A percentile compares a stretch with the other conserved stretches of the same genome.
Conservation (phyloP, 1,284 basidiomycete genomes). For the Termitomyces sp. region DNA sequence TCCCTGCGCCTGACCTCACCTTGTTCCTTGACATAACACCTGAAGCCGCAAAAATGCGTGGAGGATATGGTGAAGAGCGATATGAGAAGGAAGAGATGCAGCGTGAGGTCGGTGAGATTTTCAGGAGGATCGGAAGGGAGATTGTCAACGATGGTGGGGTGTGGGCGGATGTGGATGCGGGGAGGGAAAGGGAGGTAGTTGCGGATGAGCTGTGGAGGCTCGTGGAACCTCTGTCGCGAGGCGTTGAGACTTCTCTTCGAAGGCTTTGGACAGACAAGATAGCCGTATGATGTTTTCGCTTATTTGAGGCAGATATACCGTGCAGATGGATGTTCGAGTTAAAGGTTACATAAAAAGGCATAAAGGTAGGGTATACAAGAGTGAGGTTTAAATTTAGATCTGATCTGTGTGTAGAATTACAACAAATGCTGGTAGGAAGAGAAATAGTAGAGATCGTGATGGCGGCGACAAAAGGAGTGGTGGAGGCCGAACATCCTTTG, state of each 20-base stretch:
- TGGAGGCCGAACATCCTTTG: not conserved
- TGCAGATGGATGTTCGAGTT: not conserved
- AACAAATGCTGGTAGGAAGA: constrained; percentile 11
- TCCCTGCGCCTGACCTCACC: constrained; percentile 86
- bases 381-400: constrained; percentile 5
- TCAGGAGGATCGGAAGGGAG: constrained; percentile 58
- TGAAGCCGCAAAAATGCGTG: constrained; percentile 65
- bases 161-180: constrained; percentile 15
- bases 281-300: not conserved
- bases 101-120: constrained; percentile 58
- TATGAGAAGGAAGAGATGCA: constrained; percentile 84
- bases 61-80: constrained; percentile 87
- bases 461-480: not conserved
- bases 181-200: constrained; percentile 44
- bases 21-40: constrained; percentile 85
- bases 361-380: constrained; percentile 4
- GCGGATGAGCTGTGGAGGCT: constrained; percentile 51
- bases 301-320: not conserved
- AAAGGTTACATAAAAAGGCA: not conserved
- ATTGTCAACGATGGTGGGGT: constrained; percentile 29
- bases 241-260: constrained; percentile 32
- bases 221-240: constrained; percentile 39
- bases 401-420: constrained; percentile 12
- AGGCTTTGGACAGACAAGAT: constrained; percentile 40
- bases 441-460: constrained; percentile 14